Evolutionary conservation across 2,329 filamentous ascomycete species (phyloP).

Genomic region (Cladophialophora carrionii): DNA sequence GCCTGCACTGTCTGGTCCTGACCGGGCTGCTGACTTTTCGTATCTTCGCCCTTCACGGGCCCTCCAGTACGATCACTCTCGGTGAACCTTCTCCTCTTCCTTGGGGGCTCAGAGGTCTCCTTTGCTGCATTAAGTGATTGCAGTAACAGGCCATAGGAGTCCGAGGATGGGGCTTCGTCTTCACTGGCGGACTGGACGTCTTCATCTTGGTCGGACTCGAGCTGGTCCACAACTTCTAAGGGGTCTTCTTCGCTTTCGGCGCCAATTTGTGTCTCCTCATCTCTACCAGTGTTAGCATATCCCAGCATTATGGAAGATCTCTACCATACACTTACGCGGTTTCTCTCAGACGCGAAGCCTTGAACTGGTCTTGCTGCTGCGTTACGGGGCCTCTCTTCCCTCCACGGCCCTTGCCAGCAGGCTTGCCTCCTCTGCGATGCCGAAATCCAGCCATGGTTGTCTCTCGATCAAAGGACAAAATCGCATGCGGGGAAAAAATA

Average conservation of each 20-base stretch:
- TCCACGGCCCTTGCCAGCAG: conserved; percentile 43
- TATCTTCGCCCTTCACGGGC: conserved; percentile 1
- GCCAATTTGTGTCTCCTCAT: conserved; percentile 17
- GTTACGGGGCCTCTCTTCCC: conserved; percentile 37
- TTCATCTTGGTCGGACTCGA: background rate
- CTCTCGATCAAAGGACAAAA: background rate
- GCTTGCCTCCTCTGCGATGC: conserved; percentile 34
- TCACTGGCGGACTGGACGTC: conserved; percentile 25
- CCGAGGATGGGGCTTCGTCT: conserved; percentile 24
- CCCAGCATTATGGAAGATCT: background rate
- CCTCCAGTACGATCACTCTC: conserved; percentile 37
- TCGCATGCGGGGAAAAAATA: conserved; percentile 18
- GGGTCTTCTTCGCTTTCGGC: conserved; percentile 12
- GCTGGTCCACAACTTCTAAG: conserved; percentile 7
- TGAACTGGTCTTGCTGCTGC: conserved; percentile 42
- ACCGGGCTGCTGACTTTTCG: conserved; percentile 15
- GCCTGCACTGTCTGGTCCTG: conserved; percentile 33
- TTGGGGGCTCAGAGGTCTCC: conserved; percentile 50
- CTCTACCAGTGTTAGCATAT: conserved; percentile 26
- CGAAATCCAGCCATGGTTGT: conserved; percentile 25
- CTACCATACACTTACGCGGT: conserved; percentile 42
- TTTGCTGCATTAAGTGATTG: conserved; percentile 56
- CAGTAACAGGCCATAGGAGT: conserved; percentile 61
- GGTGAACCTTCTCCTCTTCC: conserved; percentile 59
- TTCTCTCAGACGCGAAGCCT: conserved; percentile 47